Base-by-base conservation (phyloP, 75 land plant species). In the Ceratopteris richardii region DNA sequence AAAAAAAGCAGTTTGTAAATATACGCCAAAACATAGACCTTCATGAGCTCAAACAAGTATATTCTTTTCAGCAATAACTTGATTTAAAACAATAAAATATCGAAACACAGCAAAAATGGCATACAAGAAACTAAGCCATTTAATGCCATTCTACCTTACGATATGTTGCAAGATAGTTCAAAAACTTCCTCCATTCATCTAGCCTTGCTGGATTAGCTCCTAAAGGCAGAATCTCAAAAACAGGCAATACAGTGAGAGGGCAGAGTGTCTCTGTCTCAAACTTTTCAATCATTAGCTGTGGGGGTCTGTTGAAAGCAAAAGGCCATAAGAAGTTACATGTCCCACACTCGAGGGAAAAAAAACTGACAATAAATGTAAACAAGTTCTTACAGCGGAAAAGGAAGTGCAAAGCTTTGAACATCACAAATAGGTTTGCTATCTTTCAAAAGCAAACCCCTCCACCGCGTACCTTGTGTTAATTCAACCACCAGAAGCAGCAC, bases 361-460 rank as follows among this genome's bases (percentile, higher is more conserved):
- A 10, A 9, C 13, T 21, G 22, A 18, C 22, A n/a, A 14, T 17
- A 5, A 46, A 46, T 5, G 50, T 14, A 46, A 21, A 46, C 17
- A 52, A n/a, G n/a, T n/a, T n/a, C 54, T 52, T 26, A 52, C 54
- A 52, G 25, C 29, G 54, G 14, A 52, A 26, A 23, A 23, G 54
- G 54, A 24, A 52, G 28, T 26, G 6, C 14, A 14, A 1, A 26
- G 54, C 54, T 52, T 24, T 52, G 54, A 28, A 52, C 25, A 28
- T 52, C 54, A 52, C 12, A 52, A 52, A 52, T 52, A 3, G 23
- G 25, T 23, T 52, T 52, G 28, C 25, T 52, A 26, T 52, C 54
- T 23, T 52, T 52, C 54, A 52, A 52, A 23, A 52, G 54, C 25
- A 52, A 4, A 1, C 54, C 54, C 25, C 29, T 52, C 54, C 54